A percentile compares a stretch with the other conserved stretches of the same genome.
Conservation (phyloP, 371 early-diverging fungal genomes). For the Blakeslea trispora region DNA sequence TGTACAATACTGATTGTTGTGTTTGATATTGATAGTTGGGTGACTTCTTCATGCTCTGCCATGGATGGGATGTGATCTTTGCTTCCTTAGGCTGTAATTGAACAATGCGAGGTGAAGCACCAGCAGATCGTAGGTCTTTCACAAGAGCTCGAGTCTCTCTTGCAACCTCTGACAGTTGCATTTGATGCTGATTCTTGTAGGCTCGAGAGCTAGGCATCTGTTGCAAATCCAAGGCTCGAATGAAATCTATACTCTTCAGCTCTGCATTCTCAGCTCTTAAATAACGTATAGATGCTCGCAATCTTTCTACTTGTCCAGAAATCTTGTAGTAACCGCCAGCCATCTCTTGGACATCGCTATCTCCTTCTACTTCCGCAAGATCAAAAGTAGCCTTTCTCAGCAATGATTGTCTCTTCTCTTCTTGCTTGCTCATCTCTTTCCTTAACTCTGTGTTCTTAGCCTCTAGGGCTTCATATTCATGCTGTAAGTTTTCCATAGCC, state of each 20-base stretch:
- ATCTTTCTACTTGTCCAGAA: conserved; percentile 53
- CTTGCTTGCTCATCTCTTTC: conserved; percentile 46
- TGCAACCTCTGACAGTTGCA: conserved; percentile 22
- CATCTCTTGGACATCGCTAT: conserved; percentile 23
- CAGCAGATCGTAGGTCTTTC: conserved; percentile 52
- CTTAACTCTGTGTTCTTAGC: conserved; percentile 65
- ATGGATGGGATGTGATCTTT: conserved; percentile 21
- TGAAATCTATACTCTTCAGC: conserved; percentile 62
- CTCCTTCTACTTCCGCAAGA: conserved; percentile 12
- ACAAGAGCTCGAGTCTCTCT: conserved; percentile 39
- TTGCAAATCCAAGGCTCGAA: conserved; percentile 21
- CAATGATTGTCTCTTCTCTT: conserved; percentile 41
- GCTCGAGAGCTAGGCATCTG: conserved; percentile 1
- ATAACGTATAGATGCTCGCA: conserved; percentile 75
- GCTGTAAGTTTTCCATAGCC: conserved; percentile 72
- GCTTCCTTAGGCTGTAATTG: conserved; percentile 35
- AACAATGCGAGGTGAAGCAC: conserved; percentile 60
- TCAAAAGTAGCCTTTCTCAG: conserved; percentile 31
- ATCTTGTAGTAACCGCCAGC: conserved; percentile 24
- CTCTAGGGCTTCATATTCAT: conserved; percentile 70
- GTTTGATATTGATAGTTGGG: conserved; percentile 75
- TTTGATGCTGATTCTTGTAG: conserved; percentile 6
- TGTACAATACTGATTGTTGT: conserved; percentile 70
- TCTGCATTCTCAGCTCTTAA: conserved; percentile 81
- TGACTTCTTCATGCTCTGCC: conserved; percentile 59